Base-by-base conservation (phyloP, 495 filamentous ascomycete genomes). In the Friedmanniomyces endolithicus region DNA sequence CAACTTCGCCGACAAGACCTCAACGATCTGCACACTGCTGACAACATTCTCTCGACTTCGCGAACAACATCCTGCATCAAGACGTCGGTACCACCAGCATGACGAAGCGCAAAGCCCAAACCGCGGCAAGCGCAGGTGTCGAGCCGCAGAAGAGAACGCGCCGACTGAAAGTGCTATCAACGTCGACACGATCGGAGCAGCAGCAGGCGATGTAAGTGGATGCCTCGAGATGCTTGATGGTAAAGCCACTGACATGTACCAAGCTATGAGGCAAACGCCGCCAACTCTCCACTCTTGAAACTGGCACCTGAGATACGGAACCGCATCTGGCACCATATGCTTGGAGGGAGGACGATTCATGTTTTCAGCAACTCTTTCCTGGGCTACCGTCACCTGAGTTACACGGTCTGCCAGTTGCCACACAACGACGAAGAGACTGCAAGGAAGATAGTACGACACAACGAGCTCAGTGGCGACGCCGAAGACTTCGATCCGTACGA, bases 251-350 rank as follows among this genome's bases (percentile, higher is more conserved):
- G n/a, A n/a, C n/a, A n/a, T 19, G 3, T 20, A 14, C 14, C 6
- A 2, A 54, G 39, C 52, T 54, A 54, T 24, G 29, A 45, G 4
- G 2, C 16, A 11, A 54, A 54, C 19, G 39, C 37, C 16, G 4
- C n/a, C 6, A 47, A 54, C 39, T 45, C 39, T 9, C 41, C 52
- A n/a, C 52, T 54, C 23, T 23, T 54, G 25, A 9, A 35, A 2
- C 39, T 54, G 11, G 11, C 52, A 6, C 52, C 52, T 17, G 52
- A 54, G 22, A 27, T 54, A 33, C 52, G 52, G 37, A 54, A 54
- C 22, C 52, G 52, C 24, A 54, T 54, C 22, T 54, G 37, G 39
- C 6, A 24, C 52, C 25, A 29, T 24, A 2, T 54, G 22, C 43
- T 54, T 4, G 52, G 40, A 2, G 52, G 52, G 2, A 29, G 24